A percentile compares a stretch with the other conserved stretches of the same genome.
phyloP scores from a whole-genome alignment of 1,284 basidiomycete genomes.

The Xerocomus amazonicus region DNA sequence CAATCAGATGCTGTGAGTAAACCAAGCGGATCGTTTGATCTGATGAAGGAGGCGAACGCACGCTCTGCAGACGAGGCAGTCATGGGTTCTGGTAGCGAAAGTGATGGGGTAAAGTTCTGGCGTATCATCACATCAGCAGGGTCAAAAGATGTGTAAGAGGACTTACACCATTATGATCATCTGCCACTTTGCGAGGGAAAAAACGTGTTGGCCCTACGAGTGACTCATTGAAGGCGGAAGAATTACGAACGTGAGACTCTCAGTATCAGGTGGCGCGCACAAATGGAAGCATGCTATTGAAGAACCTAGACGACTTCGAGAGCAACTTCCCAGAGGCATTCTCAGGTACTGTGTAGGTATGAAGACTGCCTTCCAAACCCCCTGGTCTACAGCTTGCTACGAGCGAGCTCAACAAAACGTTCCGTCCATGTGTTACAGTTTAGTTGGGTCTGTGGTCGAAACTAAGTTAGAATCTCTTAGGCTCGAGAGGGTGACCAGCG shows the following conservation, averaged over 20 bases:
- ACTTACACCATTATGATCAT: background rate
- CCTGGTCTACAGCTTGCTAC: conserved; percentile 9
- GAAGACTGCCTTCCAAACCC: background rate
- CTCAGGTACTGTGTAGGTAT: background rate
- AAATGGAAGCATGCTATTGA: conserved; percentile 5
- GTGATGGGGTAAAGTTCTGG: background rate
- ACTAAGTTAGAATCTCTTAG: background rate
- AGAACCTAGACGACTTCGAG: background rate
- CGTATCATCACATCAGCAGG: too few species aligned
- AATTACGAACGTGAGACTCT: background rate
- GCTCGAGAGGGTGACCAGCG: conserved; percentile 7
- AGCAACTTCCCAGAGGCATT: background rate
- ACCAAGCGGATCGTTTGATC: conserved; percentile 20
- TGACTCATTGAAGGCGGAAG: background rate
- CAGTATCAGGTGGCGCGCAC: background rate
- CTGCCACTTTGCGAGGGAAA: conserved; percentile 2
- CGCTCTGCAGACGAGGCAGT: conserved; percentile 1
- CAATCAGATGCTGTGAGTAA: conserved; percentile 19
- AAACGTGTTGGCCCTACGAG: conserved; percentile 15
- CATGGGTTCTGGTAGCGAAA: conserved; percentile 7
- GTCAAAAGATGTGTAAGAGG: background rate
- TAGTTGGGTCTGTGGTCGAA: conserved; percentile 14
- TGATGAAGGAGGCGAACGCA: conserved; percentile 14
- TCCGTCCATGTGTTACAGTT: conserved; percentile 26
- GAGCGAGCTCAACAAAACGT: conserved; percentile 27